Evolutionary conservation across 768 basidiomycete genomes (phyloP).

Genomic region (Phaeotremella skinneri): DNA sequence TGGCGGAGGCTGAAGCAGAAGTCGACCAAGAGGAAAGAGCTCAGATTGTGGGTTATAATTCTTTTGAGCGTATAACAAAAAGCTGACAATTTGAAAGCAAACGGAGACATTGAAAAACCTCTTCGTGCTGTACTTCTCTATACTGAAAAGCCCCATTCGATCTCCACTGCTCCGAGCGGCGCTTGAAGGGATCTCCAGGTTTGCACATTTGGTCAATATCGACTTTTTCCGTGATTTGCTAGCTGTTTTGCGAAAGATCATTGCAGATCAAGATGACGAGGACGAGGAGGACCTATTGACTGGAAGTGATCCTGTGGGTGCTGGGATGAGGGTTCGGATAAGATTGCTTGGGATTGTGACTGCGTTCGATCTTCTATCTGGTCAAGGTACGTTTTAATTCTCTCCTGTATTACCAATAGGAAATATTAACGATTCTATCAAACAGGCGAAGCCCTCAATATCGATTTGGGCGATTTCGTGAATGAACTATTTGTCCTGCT

Average conservation of each 20-base stretch:
- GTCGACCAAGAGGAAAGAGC: constrained; percentile 88
- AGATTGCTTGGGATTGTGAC: constrained; percentile 81
- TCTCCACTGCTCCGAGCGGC: constrained; percentile 78
- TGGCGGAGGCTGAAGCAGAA: constrained; percentile 90
- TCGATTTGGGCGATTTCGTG: constrained; percentile 88
- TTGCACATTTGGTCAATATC: constrained; percentile 93
- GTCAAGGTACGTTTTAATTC: constrained; percentile 69
- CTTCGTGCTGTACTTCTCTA: constrained; percentile 94
- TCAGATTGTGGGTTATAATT: constrained; percentile 61
- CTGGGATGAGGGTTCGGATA: constrained; percentile 55
- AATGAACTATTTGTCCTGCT: constrained; percentile 78
- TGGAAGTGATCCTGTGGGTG: constrained; percentile 31
- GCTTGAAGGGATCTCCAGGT: constrained; percentile 85
- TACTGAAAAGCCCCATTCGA: constrained; percentile 78
- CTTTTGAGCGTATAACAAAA: constrained; percentile 1
- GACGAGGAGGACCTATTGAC: constrained; percentile 37
- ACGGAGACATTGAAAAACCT: constrained; percentile 97
- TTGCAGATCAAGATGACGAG: constrained; percentile 57
- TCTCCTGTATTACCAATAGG: neutral
- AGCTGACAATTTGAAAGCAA: constrained; percentile 61
- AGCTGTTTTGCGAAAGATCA: constrained; percentile 74
- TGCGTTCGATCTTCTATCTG: constrained; percentile 93
- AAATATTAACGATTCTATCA: neutral
- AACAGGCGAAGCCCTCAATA: constrained; percentile 93
- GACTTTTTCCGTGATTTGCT: constrained; percentile 98